These are phyloP conservation scores for Acacia crassicarpa DNA, from an alignment of 306 rosid genomes.

Conservation along the genomic window DNA sequence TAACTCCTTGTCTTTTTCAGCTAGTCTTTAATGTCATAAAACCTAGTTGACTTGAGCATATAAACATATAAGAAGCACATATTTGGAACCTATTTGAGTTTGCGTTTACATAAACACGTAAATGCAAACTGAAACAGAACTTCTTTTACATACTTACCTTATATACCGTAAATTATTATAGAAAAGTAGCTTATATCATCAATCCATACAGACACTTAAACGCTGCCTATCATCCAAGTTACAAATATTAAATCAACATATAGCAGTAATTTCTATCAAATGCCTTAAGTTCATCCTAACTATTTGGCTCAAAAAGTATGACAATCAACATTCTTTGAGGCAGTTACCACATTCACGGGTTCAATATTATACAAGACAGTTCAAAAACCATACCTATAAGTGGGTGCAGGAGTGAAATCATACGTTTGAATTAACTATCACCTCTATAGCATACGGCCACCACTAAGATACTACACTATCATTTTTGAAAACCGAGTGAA, in stretches of 20 bases:
- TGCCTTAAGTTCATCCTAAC: not conserved
- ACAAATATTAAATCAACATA: not conserved
- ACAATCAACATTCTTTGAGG: not conserved
- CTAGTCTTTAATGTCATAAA: too few species aligned
- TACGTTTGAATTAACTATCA: slow-evolving; percentile 11
- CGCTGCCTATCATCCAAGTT: not conserved
- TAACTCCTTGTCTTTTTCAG: not conserved
- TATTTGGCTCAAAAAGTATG: not conserved
- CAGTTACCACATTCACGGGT: not conserved
- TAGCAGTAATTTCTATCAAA: not conserved
- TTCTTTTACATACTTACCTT: too few species aligned
- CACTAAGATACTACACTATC: slow-evolving; percentile 16
- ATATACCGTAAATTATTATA: too few species aligned
- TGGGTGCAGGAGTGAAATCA: slow-evolving; percentile 18
- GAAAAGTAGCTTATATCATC: too few species aligned
- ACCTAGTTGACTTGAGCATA: not conserved
- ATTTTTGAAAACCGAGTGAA: slow-evolving; percentile 32
- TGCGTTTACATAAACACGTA: accelerated
- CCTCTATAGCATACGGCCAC: slow-evolving; percentile 26
- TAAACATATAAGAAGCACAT: not conserved
- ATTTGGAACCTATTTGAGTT: too few species aligned
- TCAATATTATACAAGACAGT: not conserved
- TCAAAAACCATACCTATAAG: not conserved
- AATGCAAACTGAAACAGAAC: too few species aligned
- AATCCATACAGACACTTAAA: not conserved